phyloP scores from a whole-genome alignment of 352 stramenopile species.

The Pythium aphanidermatum region DNA sequence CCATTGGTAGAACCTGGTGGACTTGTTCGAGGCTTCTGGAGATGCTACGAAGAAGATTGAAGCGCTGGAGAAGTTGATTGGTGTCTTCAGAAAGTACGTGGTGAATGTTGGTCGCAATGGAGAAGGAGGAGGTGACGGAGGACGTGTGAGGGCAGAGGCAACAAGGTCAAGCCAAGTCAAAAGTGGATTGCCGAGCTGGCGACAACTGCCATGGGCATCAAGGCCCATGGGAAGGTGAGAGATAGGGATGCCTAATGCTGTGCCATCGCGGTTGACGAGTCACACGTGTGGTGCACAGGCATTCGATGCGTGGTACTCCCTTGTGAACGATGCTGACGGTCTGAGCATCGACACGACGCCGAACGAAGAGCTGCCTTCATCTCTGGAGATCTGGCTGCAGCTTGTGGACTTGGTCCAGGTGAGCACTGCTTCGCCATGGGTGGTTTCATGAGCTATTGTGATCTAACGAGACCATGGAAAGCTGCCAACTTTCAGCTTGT shows the following conservation, averaged over 20 bases:
- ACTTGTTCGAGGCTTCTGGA: conserved; percentile 52
- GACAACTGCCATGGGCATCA: conserved; percentile 39
- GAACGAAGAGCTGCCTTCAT: conserved; percentile 58
- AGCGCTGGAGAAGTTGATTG: conserved; percentile 64
- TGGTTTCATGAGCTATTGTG: too few relatives aligned
- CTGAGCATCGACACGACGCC: conserved; percentile 34
- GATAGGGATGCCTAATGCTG: too few relatives aligned
- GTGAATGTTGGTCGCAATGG: background rate
- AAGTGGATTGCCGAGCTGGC: conserved; percentile 76
- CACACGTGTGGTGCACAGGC: conserved; percentile 26
- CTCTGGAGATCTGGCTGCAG: conserved; percentile 65
- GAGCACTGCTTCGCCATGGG: too few relatives aligned
- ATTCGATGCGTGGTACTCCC: conserved; percentile 69
- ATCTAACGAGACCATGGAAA: too few relatives aligned
- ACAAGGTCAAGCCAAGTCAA: conserved; percentile 74
- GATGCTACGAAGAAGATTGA: conserved; percentile 57
- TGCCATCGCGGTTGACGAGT: too few relatives aligned
- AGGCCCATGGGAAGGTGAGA: conserved; percentile 39
- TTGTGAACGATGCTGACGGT: conserved; percentile 39
- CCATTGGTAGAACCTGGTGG: conserved; percentile 59
- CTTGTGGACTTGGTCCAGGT: conserved; percentile 76
- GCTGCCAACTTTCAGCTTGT: conserved; percentile 51
- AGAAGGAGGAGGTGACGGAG: background rate
- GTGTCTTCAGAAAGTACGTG: conserved; percentile 54
- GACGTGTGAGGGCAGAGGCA: conserved; percentile 28